Conservation (phyloP, 345 rosid species). For the Arabis alpina region DNA sequence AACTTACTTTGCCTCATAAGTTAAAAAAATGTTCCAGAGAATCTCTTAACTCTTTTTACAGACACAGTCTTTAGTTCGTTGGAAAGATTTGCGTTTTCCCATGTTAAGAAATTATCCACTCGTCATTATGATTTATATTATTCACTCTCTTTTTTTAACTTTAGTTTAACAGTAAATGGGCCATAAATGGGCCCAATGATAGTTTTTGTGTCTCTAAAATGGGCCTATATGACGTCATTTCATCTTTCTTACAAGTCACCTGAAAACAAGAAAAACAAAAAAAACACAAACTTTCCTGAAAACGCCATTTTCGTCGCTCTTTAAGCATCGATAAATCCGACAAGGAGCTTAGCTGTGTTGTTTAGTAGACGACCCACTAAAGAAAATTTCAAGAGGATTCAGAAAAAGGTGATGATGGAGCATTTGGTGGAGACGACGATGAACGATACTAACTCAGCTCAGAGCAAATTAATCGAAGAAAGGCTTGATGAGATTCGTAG, state of each 20-base stretch:
- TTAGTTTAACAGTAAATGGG: neutral
- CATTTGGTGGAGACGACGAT: conserved; percentile 26
- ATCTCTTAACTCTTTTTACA: conserved; percentile 28
- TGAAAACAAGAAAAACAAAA: neutral
- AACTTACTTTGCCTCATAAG: conserved; percentile 24
- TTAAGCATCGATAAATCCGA: conserved; percentile 27
- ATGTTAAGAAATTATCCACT: conserved; percentile 5
- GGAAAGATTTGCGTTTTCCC: conserved; percentile 3
- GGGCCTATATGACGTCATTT: conserved; percentile 7
- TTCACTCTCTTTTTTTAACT: neutral
- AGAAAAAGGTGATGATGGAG: conserved; percentile 21
- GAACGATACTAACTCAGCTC: conserved; percentile 29
- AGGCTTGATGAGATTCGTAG: conserved; percentile 80
- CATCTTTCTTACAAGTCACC: conserved; percentile 24
- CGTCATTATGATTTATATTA: neutral
- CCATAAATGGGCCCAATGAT: neutral
- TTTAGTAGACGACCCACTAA: conserved; percentile 2
- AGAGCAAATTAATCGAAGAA: conserved; percentile 53
- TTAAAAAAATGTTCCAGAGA: conserved; percentile 25
- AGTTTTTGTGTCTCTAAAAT: too few species aligned
- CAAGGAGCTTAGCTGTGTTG: neutral
- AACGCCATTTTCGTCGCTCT: neutral
- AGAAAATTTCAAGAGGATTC: conserved; percentile 10
- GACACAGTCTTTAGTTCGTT: conserved; percentile 22
- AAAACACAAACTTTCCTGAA: conserved; percentile 28